A percentile compares a stretch with the other conserved stretches of the same genome.
Conservation (phyloP, 78 protist species). For the Dictyostelium capitatum region DNA sequence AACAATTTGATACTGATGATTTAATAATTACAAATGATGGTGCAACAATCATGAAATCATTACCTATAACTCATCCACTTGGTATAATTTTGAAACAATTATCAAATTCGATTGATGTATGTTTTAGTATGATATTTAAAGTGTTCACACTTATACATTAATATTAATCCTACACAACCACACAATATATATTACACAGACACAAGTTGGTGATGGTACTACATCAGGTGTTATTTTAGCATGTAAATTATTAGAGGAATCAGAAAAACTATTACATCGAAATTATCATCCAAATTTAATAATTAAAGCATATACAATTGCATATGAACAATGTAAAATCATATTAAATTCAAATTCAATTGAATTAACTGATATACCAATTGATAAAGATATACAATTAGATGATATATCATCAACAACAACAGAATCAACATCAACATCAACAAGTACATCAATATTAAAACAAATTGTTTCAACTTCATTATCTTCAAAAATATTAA, state of each 20-base stretch:
- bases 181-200: neutral
- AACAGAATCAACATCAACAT: neutral
- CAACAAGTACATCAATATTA: neutral
- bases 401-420: neutral
- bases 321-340: neutral
- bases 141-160: neutral
- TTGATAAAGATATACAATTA: neutral
- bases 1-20: neutral
- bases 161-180: neutral
- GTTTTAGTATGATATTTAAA: too few relatives aligned
- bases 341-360: neutral
- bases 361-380: neutral
- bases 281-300: constrained; percentile 60
- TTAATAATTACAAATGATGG: constrained; percentile 71
- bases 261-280: constrained; percentile 1
- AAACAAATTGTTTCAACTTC: constrained; percentile 33
- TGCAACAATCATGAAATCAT: constrained; percentile 37
- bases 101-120: constrained; percentile 52
- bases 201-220: constrained; percentile 70
- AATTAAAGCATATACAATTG: constrained; percentile 5
- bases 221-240: constrained; percentile 60
- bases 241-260: constrained; percentile 25
- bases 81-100: constrained; percentile 32
- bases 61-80: constrained; percentile 32
- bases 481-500: constrained; percentile 45